A percentile compares a stretch with the other conserved stretches of the same genome.
phyloP scores from a whole-genome alignment of 2,329 filamentous ascomycete species.

The Beauveria bassiana region DNA sequence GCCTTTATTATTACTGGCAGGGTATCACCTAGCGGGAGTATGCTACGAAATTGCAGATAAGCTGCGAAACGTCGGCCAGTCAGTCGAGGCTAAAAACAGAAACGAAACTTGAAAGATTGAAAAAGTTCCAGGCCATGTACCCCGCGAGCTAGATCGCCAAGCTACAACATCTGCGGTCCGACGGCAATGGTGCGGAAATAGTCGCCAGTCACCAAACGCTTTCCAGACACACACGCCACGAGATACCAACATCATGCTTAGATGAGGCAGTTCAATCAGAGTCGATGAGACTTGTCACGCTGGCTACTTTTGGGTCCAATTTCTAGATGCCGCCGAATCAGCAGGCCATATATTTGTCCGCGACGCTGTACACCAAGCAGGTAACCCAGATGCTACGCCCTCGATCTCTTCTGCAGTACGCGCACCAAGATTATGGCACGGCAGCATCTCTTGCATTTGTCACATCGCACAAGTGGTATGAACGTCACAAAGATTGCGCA shows the following conservation, averaged over 20 bases:
- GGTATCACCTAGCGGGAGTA: neutral
- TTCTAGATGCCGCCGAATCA: neutral
- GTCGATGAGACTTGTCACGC: no score
- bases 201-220: neutral
- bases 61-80: neutral
- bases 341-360: neutral
- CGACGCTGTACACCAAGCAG: neutral
- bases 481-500: neutral
- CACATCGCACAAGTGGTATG: neutral
- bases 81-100: neutral
- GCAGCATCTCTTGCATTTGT: neutral
- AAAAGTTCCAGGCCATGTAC: neutral
- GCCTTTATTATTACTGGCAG: no score
- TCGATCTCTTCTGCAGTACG: neutral
- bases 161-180: neutral
- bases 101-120: neutral
- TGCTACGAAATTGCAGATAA: neutral
- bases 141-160: neutral
- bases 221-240: neutral
- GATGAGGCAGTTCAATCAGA: neutral
- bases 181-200: slow-evolving; percentile 4
- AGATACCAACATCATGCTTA: neutral
- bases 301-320: neutral
- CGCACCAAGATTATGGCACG: neutral
- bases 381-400: neutral